Base-by-base conservation (phyloP, 2,329 filamentous ascomycete genomes). In the Xylariaceae sp. region DNA sequence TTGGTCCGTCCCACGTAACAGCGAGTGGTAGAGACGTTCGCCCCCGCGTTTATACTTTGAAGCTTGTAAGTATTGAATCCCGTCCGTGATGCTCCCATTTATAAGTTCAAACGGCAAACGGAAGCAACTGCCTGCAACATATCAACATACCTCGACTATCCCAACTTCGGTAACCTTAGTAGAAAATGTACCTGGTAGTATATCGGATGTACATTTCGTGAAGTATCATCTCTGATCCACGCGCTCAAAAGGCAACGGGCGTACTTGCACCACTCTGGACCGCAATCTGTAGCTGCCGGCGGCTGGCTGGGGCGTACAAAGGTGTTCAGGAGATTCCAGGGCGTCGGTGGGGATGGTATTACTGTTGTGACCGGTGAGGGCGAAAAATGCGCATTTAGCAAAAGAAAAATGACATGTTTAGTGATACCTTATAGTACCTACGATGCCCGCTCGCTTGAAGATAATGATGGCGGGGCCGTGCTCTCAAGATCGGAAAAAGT, bases 41-140 rank as follows among this genome's bases (percentile, higher is more conserved):
- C 30, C 29, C 36, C 47, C 39, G 37, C 15, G 15, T n/a, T n/a
- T n/a, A n/a, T n/a, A n/a, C n/a, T 26, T 44, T 48, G 26, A 40
- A 15, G 19, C n/a, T 15, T 34, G 7, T 30, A 47, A 50, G 36
- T 36, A 47, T 46, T 40, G 29, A 10, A 53, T 40, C 42, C 34
- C 45, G 22, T 36, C 21, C 19, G 32, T n/a, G 29, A 48, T 42
- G 34, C 12, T 29, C 40, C 39, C 44, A 40, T 56, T 44, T 21
- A 32, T 30, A 12, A 18, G 34, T 30, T 43, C 26, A 16, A 34
- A 50, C 26, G 32, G 26, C 43, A 5, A 15, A 18, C 16, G 40
- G 39, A 16, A 12, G 39, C 12, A 26, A 26, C 32, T 26, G 16
- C 21, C 18, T 12, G 19, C 29, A 30, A 29, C 39, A 41, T 29